Evolutionary conservation across 768 basidiomycete species (phyloP).

Genomic region (Rhodotorula paludigena): DNA sequence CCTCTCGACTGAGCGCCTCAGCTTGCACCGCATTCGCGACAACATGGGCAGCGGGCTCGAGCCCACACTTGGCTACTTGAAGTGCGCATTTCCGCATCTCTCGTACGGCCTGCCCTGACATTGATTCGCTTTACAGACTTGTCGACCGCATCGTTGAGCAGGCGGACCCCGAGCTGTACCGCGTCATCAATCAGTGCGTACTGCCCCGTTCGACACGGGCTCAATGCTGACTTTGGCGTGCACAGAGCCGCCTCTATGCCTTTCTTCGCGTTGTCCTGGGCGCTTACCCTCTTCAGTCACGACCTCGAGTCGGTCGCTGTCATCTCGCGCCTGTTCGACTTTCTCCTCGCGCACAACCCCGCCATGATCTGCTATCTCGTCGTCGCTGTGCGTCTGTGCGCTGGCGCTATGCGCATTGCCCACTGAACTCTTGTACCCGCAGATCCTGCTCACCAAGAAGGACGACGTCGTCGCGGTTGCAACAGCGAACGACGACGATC

Average conservation of each 20-base stretch:
- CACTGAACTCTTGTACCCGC: background rate
- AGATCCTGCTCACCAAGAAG: conserved; percentile 50
- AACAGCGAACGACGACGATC: conserved; percentile 44
- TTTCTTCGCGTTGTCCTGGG: conserved; percentile 52
- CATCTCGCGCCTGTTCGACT: conserved; percentile 50
- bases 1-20: conserved; percentile 43
- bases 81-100: conserved; percentile 34
- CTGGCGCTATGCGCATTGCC: background rate
- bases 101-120: background rate
- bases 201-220: background rate
- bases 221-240: background rate
- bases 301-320: conserved; percentile 48
- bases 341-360: conserved; percentile 50
- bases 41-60: conserved; percentile 50
- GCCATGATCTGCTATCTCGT: conserved; percentile 50
- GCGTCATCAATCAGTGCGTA: conserved; percentile 45
- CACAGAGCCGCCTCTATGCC: conserved; percentile 48
- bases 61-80: conserved; percentile 49
- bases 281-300: conserved; percentile 51
- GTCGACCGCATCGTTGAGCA: conserved; percentile 48
- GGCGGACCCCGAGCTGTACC: conserved; percentile 47
- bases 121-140: conserved; percentile 39
- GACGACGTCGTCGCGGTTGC: conserved; percentile 44
- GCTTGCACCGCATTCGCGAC: conserved; percentile 49
- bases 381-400: conserved; percentile 46